Evolutionary conservation across 495 filamentous ascomycete species (phyloP), one percentile per base, ranked within the genome.

Genomic region (Delitschia confertaspora): DNA sequence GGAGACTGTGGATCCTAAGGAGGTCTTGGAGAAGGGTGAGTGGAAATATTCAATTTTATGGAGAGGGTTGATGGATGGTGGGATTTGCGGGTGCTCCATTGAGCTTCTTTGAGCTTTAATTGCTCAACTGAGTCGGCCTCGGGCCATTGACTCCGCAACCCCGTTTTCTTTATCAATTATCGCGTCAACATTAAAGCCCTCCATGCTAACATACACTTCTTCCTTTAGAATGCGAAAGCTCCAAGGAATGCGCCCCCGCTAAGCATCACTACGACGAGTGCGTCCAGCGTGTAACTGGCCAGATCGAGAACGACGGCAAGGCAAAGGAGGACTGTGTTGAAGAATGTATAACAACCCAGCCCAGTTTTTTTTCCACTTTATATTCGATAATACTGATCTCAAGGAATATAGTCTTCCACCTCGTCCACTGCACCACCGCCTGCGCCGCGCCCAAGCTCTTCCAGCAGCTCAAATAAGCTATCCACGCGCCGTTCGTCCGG

Each of bases 261-360:
- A 98, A 95, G 77, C 88, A 96, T 75, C 91, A 98, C 74, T 96
- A 78, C 67, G 88, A 95, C 49, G 88, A 95, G 67, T 98, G 91
- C 64, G 84, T 86, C 56, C 88, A 93, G 71, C 86, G 91, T 55
- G 91, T 95, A 53, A 89, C 79, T 44, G 66, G 65, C 56, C 77
- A 83, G 62, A 67, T 77, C 53, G 78, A 87, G 54, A 76, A 83
- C 55, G 63, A 64, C 35, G 69, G 73, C 56, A 79, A 73, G 52
- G 69, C 65, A 67, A 74, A 81, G 58, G 91, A 98, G 74, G 89
- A 98, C 71, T 98, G 91, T 58, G 85, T 98, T 51, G 91, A 98
- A 73, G 91, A 98, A 75, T 98, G 91, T 95, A 80, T n/a, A n/a
- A n/a, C n/a, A n/a, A n/a, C n/a, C n/a, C n/a, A n/a, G n/a, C n/a